Conservation (phyloP, 2,329 filamentous ascomycete species). For the Ophiostoma populinum region DNA sequence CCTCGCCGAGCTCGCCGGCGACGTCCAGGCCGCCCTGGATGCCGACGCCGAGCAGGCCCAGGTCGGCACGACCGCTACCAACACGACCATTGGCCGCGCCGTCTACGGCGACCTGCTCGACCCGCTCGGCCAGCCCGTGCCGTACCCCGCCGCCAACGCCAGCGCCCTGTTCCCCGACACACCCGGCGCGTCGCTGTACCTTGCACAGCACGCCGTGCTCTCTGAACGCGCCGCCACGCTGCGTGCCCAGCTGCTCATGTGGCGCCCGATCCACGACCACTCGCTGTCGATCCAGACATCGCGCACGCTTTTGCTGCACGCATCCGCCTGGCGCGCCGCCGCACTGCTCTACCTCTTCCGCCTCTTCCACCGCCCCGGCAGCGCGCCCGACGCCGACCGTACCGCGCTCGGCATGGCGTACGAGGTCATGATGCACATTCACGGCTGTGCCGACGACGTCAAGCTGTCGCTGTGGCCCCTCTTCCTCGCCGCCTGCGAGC, state of each 20-base stretch:
- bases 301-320: conserved; percentile 8
- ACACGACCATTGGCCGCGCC: not conserved
- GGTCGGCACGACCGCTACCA: not conserved
- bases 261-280: conserved; percentile 9
- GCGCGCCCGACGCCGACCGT: conserved; percentile 4
- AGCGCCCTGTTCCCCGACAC: conserved; percentile 2
- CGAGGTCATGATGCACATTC: conserved; percentile 10
- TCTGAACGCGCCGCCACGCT: conserved; percentile 6
- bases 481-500: conserved; percentile 10
- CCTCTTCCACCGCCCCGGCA: conserved; percentile 9
- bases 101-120: not conserved
- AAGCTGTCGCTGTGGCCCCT: conserved; percentile 11
- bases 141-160: not conserved
- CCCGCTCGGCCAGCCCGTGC: not conserved
- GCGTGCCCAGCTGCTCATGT: conserved; percentile 8
- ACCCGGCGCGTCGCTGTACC: conserved; percentile 1
- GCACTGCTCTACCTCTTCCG: conserved; percentile 9
- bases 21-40: conserved; percentile 7
- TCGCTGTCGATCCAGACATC: conserved; percentile 7
- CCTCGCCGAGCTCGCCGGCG: conserved; percentile 9
- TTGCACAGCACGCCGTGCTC: conserved; percentile 4
- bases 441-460: conserved; percentile 8
- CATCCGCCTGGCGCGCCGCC: conserved; percentile 9
- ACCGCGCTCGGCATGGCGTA: conserved; percentile 9
- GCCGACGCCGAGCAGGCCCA: not conserved